These are phyloP conservation scores for Nakataea oryzae DNA, from an alignment of 2,329 filamentous ascomycete genomes.

Conservation along the genomic window DNA sequence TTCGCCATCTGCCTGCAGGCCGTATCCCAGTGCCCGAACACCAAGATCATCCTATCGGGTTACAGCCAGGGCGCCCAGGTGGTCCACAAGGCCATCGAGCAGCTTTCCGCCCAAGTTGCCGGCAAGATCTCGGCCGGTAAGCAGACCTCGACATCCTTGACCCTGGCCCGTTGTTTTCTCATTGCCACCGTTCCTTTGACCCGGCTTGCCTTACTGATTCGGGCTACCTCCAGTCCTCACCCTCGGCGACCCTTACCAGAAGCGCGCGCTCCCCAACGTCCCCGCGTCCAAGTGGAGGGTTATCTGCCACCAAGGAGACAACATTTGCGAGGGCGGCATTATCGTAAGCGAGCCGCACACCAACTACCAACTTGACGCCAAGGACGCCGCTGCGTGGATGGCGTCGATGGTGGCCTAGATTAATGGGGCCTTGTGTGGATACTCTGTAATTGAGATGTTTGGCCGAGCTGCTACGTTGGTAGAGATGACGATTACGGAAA, in stretches of 20 bases:
- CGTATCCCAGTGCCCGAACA: slow-evolving; percentile 21
- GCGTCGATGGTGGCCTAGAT: background rate
- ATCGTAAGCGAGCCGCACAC: background rate
- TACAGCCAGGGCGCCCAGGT: slow-evolving; percentile 14
- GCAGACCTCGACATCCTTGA: background rate
- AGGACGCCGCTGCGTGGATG: background rate
- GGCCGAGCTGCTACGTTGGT: too few relatives aligned
- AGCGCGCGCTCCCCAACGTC: background rate
- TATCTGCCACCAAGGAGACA: background rate
- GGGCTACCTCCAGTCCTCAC: background rate
- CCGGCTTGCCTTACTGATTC: background rate
- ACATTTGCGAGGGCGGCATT: background rate
- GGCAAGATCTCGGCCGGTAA: background rate
- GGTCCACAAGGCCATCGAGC: slow-evolving; percentile 6
- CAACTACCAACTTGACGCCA: background rate
- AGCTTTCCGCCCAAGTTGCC: background rate
- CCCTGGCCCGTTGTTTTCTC: background rate
- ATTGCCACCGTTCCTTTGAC: background rate
- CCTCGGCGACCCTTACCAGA: background rate
- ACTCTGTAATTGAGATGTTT: too few relatives aligned
- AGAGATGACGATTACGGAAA: background rate
- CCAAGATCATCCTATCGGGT: slow-evolving; percentile 25
- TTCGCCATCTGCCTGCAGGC: slow-evolving; percentile 8
- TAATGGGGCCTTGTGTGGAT: background rate
- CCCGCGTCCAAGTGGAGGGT: background rate